Base-by-base conservation (phyloP, 352 stramenopile species). In the Phytophthora vignae region DNA sequence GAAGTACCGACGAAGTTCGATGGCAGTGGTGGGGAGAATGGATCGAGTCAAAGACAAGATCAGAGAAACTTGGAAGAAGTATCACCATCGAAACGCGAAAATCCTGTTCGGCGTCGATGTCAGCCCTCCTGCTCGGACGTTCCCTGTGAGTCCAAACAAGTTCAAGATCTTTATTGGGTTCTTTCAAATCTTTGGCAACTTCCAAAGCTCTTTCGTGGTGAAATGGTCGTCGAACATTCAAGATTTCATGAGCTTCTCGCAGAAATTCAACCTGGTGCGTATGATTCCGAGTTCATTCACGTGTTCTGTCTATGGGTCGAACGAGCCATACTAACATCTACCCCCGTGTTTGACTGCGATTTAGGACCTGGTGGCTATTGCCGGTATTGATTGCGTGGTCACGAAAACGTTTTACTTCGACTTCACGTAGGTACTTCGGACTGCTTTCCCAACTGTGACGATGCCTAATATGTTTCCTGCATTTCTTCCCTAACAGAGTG, bases 131-230 rank as follows among this genome's bases (percentile, higher is more conserved):
- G 60, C 60, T 8, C 70, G 73, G 11, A 74, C 60, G 27, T 92
- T 91, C 42, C 83, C 82, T 1, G 78, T 92, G 58, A 90, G 81
- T 12, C 78, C 87, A 3, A 76, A 83, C 70, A 94, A 94, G 49
- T 77, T 94, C 67, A 94, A 94, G 65, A 94, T 94, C 22, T 86
- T 94, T 56, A 71, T 94, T 17, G 87, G 87, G 4, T 94, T 94
- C 57, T 94, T 94, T 62, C 87, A 94, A 61, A 92, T 94, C 31
- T 94, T 94, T 72, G 85, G 84, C 61, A 92, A 91, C 38, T 92
- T 94, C 29, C 82, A 83, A 15, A 83, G 82, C 25, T 78, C 82
- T 14, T 94, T 92, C 42, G 74, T 85, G 27, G 75, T 92, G 31
- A 92, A 90, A 49, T 94, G 85, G 84, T 87, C 85, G 0, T 42